Evolutionary conservation across 1,139 yeast species (phyloP).

Genomic region (Magnusiomyces sp.): DNA sequence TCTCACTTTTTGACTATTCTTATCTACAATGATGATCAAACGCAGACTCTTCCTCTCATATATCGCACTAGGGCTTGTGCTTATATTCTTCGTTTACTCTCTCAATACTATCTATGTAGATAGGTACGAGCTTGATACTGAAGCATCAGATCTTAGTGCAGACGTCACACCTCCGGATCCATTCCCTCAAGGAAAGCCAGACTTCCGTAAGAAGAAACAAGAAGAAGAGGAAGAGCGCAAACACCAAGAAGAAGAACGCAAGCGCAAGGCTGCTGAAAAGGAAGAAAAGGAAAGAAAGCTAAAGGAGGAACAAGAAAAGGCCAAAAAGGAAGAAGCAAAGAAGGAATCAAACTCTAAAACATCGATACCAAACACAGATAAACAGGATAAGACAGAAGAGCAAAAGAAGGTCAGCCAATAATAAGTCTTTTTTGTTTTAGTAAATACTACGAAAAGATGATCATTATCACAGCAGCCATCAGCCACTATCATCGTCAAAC

Average conservation of each 20-base stretch:
- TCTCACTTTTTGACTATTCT: too few relatives aligned
- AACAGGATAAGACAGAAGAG: too few relatives aligned
- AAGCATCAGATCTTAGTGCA: background rate
- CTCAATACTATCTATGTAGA: conserved; percentile 13
- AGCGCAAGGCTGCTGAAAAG: background rate
- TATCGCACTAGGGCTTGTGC: conserved; percentile 11
- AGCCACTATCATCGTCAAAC: too few relatives aligned
- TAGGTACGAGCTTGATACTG: conserved; percentile 9
- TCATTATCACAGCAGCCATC: too few relatives aligned
- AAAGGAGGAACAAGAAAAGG: too few relatives aligned
- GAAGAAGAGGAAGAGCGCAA: conserved; percentile 7
- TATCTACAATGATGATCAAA: conserved; percentile 9
- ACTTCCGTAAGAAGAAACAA: conserved; percentile 12
- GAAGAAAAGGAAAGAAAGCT: too few relatives aligned
- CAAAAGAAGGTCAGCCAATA: too few relatives aligned
- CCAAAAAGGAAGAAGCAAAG: too few relatives aligned
- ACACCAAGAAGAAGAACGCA: conserved; percentile 1
- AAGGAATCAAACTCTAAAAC: too few relatives aligned
- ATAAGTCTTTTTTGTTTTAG: too few relatives aligned
- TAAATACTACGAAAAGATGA: too few relatives aligned
- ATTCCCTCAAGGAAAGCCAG: conserved; percentile 15
- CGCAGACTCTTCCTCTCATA: conserved; percentile 14
- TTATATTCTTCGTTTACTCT: conserved; percentile 12
- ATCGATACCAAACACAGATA: too few relatives aligned
- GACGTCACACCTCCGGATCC: conserved; percentile 13